Percentiles rank a stretch among this genome's conserved stretches.
Conservation (phyloP, 2,329 filamentous ascomycete species). For the Scortechinia acanthostroma region DNA sequence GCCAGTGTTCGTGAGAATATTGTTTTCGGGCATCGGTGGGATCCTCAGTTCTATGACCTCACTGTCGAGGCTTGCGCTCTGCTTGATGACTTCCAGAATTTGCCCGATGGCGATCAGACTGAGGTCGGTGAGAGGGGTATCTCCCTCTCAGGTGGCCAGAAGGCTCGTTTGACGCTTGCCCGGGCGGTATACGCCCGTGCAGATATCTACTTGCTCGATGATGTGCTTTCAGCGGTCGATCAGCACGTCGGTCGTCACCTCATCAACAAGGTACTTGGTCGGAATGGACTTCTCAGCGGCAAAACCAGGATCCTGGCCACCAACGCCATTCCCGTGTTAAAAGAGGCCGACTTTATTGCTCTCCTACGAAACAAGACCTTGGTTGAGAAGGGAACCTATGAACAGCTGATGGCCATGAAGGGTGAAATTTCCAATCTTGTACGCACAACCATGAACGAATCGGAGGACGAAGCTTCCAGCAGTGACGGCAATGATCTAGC, state of each 20-base stretch:
- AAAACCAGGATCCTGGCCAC: constrained; percentile 61
- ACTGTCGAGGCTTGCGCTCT: constrained; percentile 61
- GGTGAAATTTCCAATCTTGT: constrained; percentile 55
- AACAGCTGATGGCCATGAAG: constrained; percentile 62
- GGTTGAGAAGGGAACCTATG: constrained; percentile 56
- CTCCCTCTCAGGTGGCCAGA: constrained; percentile 60
- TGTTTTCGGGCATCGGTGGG: constrained; percentile 61
- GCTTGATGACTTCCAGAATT: constrained; percentile 51
- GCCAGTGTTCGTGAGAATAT: constrained; percentile 63
- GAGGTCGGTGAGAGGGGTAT: constrained; percentile 64
- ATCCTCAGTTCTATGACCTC: constrained; percentile 58
- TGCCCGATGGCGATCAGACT: constrained; percentile 63
- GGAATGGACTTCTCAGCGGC: constrained; percentile 45
- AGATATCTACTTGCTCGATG: constrained; percentile 60
- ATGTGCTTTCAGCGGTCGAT: constrained; percentile 60
- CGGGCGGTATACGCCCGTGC: constrained; percentile 61
- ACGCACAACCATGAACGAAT: constrained; percentile 5
- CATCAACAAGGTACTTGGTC: constrained; percentile 57
- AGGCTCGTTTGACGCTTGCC: constrained; percentile 56
- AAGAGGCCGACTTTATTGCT: constrained; percentile 56
- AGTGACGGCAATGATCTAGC: constrained; percentile 24
- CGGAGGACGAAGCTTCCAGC: constrained; percentile 3
- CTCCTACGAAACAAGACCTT: constrained; percentile 51
- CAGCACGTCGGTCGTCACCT: constrained; percentile 61
- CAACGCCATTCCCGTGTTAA: constrained; percentile 57